Evolutionary conservation across 345 rosid species (phyloP).

Genomic region (Eutrema japonicum): DNA sequence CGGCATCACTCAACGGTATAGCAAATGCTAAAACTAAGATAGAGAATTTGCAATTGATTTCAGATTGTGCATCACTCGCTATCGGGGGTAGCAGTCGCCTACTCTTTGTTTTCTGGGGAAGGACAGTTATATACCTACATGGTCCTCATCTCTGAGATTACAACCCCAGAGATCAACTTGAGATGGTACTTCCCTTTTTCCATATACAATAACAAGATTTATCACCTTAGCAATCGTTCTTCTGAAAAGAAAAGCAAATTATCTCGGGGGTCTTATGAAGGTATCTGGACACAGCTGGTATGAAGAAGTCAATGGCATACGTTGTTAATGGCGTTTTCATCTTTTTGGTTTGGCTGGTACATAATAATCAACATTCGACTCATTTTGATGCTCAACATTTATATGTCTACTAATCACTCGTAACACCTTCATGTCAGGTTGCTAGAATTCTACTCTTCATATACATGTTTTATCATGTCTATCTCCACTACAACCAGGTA

Average conservation of each 20-base stretch:
- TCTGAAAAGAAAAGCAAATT: conserved; percentile 10
- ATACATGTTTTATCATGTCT: conserved; percentile 82
- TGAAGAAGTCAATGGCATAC: conserved; percentile 79
- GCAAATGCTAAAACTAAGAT: conserved; percentile 13
- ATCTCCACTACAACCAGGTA: conserved; percentile 84
- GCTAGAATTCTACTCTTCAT: conserved; percentile 79
- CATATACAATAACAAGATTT: neutral
- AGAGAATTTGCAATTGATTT: conserved; percentile 38
- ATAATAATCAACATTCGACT: neutral
- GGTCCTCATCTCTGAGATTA: conserved; percentile 90
- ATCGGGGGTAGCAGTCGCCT: conserved; percentile 75
- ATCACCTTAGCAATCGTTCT: conserved; percentile 15
- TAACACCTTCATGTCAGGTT: conserved; percentile 56
- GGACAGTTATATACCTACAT: conserved; percentile 84
- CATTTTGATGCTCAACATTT: neutral
- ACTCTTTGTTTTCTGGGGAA: conserved; percentile 83
- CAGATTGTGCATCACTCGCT: conserved; percentile 87
- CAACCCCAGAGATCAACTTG: conserved; percentile 88
- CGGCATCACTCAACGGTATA: neutral
- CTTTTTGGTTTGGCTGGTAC: conserved; percentile 87
- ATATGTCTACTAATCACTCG: conserved; percentile 5
- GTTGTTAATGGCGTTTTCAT: conserved; percentile 79
- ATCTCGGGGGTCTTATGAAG: conserved; percentile 46
- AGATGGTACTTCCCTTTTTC: conserved; percentile 69
- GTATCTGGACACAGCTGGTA: conserved; percentile 85